phyloP scores from a whole-genome alignment of 495 filamentous ascomycete genomes.

The Massariosphaeria phaeospora region DNA sequence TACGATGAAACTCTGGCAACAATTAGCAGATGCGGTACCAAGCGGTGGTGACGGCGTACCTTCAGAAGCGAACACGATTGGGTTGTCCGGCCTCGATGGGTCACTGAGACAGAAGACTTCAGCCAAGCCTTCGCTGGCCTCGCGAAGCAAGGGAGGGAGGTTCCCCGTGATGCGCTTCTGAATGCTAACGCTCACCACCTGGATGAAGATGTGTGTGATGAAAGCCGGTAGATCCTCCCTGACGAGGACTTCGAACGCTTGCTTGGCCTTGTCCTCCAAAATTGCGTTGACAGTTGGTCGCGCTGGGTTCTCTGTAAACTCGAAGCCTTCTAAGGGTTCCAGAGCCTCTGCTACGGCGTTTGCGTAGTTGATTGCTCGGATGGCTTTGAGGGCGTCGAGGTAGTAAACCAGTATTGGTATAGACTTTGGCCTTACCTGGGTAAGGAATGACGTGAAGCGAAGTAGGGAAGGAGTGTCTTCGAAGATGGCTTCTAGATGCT shows the following conservation, averaged over 20 bases:
- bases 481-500: slow-evolving; percentile 57
- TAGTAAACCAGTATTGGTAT: slow-evolving; percentile 63
- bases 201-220: slow-evolving; percentile 58
- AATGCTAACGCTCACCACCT: slow-evolving; percentile 54
- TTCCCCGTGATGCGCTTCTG: slow-evolving; percentile 54
- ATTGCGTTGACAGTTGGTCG: slow-evolving; percentile 49
- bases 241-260: slow-evolving; percentile 57
- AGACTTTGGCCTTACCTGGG: slow-evolving; percentile 65
- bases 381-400: slow-evolving; percentile 58
- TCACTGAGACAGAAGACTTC: slow-evolving; percentile 77
- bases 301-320: slow-evolving; percentile 44
- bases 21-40: background rate
- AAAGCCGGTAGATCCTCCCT: slow-evolving; percentile 66
- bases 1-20: slow-evolving; percentile 52
- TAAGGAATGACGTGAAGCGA: slow-evolving; percentile 60
- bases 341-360: slow-evolving; percentile 57
- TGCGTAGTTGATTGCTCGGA: slow-evolving; percentile 67
- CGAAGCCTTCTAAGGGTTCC: slow-evolving; percentile 45
- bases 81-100: slow-evolving; percentile 67
- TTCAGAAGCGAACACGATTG: slow-evolving; percentile 73
- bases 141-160: slow-evolving; percentile 49
- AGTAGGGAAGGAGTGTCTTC: slow-evolving; percentile 64
- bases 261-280: slow-evolving; percentile 54
- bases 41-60: slow-evolving; percentile 43
- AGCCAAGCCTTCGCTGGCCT: slow-evolving; percentile 63